Base-by-base conservation (phyloP, 768 basidiomycete genomes). In the Leccinellum rugosiceps region DNA sequence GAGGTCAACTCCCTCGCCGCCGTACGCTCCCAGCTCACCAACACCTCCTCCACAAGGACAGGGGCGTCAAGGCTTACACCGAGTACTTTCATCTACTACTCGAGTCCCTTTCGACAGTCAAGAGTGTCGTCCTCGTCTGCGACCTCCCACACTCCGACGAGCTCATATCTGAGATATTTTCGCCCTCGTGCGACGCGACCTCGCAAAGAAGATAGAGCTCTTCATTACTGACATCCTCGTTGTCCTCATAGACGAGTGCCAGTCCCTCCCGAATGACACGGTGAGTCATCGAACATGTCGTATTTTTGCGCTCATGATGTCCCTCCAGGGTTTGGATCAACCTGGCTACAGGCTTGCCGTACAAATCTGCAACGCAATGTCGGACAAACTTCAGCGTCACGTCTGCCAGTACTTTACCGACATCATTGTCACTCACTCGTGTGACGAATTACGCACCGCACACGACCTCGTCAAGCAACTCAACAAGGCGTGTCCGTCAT, bases 21-120 rank as follows among this genome's bases (percentile, higher is more conserved):
- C 30, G 86, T 86, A 25, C 84, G 87, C 58, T 83, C 87, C 51
- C 93, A 97, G 65, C 85, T 98, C 68, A 82, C 95, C 57, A 80
- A 80, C 71, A 82, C 82, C 1, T 98, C 28, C 84, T 97, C 28
- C 94, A 98, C 79, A 97, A 92, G 73, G 97, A 99, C 72, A 82
- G 89, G 44, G 94, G 94, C 87, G 94, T 99, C 62, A 98, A 97
- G 73, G 95, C 95, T 0, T 95, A 90, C 65, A 84, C 90, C 4
- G 94, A 98, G 72, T 98, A 97, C 73, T 96, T 88, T 65, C 93
- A 94, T 67, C 78, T 96, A 92, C 82, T 98, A n/a, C 82, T 98
- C 28, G 94, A 98, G 65, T 92, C 88, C 25, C 79, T 99, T 25
- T 91, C 94, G 2, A 90, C 90, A 34, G 94, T 98, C 67, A 98